These are phyloP conservation scores for Jimgerdemannia lactiflua DNA, from an alignment of 192 early-diverging fungal genomes.

Conservation along the genomic window DNA sequence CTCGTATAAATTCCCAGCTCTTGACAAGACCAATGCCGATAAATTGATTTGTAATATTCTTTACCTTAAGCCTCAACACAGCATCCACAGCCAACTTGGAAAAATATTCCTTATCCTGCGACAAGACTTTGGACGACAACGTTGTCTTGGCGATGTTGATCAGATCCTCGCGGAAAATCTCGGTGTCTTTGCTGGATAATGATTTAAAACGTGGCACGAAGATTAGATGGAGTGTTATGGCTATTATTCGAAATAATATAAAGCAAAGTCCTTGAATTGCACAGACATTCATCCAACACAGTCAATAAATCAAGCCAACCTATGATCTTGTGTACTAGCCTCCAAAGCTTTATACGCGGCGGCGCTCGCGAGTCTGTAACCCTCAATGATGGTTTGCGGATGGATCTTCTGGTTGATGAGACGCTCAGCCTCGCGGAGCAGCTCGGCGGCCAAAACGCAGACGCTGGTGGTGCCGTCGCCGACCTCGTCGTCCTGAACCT, in stretches of 20 bases:
- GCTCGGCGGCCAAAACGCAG: conserved; percentile 94
- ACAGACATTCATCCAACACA: too few relatives aligned
- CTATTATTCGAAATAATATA: too few relatives aligned
- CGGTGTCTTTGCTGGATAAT: conserved; percentile 49
- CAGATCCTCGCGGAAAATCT: conserved; percentile 82
- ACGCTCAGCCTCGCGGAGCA: conserved; percentile 91
- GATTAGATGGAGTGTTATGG: background rate
- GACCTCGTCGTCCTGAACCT: conserved; percentile 99
- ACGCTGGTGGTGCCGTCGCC: conserved; percentile 99
- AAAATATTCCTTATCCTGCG: conserved; percentile 96
- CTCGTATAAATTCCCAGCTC: too few relatives aligned
- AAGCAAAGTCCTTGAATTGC: too few relatives aligned
- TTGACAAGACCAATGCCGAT: background rate
- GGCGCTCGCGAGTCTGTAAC: conserved; percentile 85
- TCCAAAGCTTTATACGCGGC: conserved; percentile 86
- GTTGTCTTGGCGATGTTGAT: conserved; percentile 98
- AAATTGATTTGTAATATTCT: background rate
- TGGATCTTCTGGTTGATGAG: conserved; percentile 94
- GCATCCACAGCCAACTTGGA: conserved; percentile 95
- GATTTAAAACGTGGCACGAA: background rate
- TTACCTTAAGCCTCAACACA: conserved; percentile 85
- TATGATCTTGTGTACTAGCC: conserved; percentile 72
- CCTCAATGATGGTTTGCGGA: conserved; percentile 97
- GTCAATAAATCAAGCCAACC: background rate
- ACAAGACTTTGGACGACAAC: conserved; percentile 93